Conservation (phyloP, 2,329 filamentous ascomycete genomes). For the Cytospora chrysosperma region DNA sequence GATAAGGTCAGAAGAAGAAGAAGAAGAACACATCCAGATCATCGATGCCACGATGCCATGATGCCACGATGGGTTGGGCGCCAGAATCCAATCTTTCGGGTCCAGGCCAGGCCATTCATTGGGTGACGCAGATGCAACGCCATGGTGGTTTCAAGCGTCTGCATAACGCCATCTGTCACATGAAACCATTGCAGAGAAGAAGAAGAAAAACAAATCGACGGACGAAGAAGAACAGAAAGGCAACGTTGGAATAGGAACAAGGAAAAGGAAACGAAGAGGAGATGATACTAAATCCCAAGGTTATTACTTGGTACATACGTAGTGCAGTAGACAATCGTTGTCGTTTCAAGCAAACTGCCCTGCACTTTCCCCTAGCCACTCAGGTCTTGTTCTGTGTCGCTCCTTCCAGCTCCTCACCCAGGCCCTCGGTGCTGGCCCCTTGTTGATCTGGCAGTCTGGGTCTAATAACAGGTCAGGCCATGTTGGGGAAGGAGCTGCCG, state of each 20-base stretch:
- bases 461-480: neutral
- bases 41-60: neutral
- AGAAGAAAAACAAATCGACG: no score
- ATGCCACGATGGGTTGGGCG: neutral
- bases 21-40: neutral
- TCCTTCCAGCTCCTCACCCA: neutral
- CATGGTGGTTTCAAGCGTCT: neutral
- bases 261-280: no score
- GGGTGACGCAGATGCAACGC: neutral
- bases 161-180: neutral
- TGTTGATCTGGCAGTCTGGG: no score
- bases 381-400: neutral
- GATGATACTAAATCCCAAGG: no score
- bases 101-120: neutral
- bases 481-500: neutral
- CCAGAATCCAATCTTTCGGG: neutral
- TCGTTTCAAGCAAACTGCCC: neutral
- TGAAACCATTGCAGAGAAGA: no score
- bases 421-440: neutral
- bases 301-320: no score
- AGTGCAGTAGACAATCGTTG: no score
- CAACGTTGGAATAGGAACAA: no score
- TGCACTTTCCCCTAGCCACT: neutral
- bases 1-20: neutral
- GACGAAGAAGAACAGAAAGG: no score